Evolutionary conservation across 2,329 filamentous ascomycete species (phyloP).

Genomic region (Trichoderma sp.): DNA sequence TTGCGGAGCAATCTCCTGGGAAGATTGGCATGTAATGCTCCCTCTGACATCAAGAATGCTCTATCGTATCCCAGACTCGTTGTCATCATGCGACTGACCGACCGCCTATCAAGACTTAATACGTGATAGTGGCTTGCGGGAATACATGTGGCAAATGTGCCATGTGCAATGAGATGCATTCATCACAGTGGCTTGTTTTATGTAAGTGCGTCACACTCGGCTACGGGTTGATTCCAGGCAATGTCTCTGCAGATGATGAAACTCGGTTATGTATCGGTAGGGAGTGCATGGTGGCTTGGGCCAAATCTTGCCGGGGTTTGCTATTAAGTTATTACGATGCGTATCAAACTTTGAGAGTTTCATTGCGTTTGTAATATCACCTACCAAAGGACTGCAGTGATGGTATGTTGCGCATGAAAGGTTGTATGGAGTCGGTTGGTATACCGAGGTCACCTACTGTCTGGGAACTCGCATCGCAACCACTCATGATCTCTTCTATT

Average conservation of each 20-base stretch:
- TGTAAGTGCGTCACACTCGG: not conserved
- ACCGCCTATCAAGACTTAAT: not conserved
- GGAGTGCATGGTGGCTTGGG: not conserved
- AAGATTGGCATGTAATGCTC: not conserved
- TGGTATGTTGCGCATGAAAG: not conserved
- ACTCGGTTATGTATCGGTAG: not conserved
- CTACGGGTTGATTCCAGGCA: not conserved
- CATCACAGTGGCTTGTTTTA: not conserved
- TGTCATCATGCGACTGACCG: not conserved
- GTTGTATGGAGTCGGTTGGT: not conserved
- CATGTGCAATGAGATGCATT: not conserved
- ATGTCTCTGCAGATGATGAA: not conserved
- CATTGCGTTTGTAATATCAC: not conserved
- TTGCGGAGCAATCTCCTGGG: not conserved
- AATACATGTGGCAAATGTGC: not conserved
- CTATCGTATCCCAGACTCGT: not conserved
- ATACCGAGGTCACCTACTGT: not conserved
- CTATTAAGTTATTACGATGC: not conserved
- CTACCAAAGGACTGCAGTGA: not conserved
- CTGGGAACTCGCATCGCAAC: not conserved
- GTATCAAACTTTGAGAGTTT: not conserved
- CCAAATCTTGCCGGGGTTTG: not conserved
- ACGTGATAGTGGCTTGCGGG: not conserved
- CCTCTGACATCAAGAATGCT: not conserved
- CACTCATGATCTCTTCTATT: not conserved